Evolutionary conservation across 2,329 filamentous ascomycete genomes (phyloP), one percentile per base, ranked within the genome.

Genomic region (Talaromyces verruculosus): DNA sequence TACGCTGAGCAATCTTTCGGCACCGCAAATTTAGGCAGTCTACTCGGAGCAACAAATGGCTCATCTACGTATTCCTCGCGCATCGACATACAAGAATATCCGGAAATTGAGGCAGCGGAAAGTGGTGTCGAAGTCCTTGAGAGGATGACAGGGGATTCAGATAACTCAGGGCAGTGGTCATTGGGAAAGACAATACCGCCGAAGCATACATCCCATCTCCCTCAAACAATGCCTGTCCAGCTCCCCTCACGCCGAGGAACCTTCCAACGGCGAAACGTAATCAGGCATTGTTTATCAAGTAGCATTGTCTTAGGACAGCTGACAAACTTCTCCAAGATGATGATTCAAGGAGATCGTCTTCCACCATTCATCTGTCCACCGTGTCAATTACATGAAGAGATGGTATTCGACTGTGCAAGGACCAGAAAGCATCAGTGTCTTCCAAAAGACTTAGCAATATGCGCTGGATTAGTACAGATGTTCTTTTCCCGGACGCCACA

Each of bases 301-400:
- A 66, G 61, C 6, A 49, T 66, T 33, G 41, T 43, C 30, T 33
- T 63, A 33, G 65, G 65, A 1, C 65, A 66, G 30, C n/a, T 66
- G 13, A 53, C 53, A 3, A 49, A 35, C 19, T 66, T 53, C n/a
- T 35, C 65, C 1, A 63, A 66, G 43, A 66, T 66, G 65, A 43
- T 66, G 65, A 60, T 53, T 19, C 65, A 60, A n/a, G 65, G 61
- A 13, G 43, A 60, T 28, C 41, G 43, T 30, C 65, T 66, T 3
- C 65, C 65, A 13, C 65, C 60, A 35, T 66, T 66, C n/a, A 66
- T 66, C 11, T 51, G 19, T 49, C 53, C 65, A 17, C 65, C 60
- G 17, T 66, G 65, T 37, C 53, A 63, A 43, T 8, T 60, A 17
- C 43, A 55, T 22, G 65, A 66, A 58, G 53, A 63, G 11, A 37